phyloP scores from a whole-genome alignment of 2,329 filamentous ascomycete genomes.

The Lasiodiplodia citricola region DNA sequence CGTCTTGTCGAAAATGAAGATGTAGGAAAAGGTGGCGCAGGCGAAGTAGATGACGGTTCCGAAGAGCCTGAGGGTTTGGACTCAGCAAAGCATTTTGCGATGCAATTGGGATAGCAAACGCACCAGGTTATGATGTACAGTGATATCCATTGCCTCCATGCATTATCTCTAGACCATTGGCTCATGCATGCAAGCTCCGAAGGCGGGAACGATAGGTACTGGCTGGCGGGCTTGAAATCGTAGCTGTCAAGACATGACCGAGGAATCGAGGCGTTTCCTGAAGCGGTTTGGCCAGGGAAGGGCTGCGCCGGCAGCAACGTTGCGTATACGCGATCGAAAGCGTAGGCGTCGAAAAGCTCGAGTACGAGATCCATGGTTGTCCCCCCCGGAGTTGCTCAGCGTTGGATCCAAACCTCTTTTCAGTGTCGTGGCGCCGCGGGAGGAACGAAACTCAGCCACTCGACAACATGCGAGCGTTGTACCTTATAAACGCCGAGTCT shows the following conservation, averaged over 20 bases:
- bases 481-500: too few relatives aligned
- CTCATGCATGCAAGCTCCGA: constrained; percentile 80
- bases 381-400: not conserved
- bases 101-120: constrained; percentile 27
- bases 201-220: constrained; percentile 72
- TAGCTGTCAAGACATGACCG: constrained; percentile 51
- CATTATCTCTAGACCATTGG: constrained; percentile 76
- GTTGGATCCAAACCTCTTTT: not conserved
- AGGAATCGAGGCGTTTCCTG: constrained; percentile 51
- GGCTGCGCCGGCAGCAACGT: constrained; percentile 61
- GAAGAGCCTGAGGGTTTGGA: not conserved
- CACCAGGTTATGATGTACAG: constrained; percentile 89
- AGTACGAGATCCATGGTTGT: constrained; percentile 87
- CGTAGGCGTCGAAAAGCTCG: constrained; percentile 79
- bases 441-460: too few relatives aligned
- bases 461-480: too few relatives aligned
- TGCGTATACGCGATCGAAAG: constrained; percentile 82
- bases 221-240: constrained; percentile 73
- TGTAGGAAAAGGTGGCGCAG: constrained; percentile 32
- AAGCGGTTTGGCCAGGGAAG: constrained; percentile 65
- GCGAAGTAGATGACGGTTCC: constrained; percentile 29
- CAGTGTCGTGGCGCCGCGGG: not conserved
- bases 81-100: constrained; percentile 1
- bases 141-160: constrained; percentile 73
- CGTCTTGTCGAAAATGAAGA: constrained; percentile 48